These are phyloP conservation scores for Rhizoclosmatium globosum DNA, from an alignment of 192 early-diverging fungal genomes.

Conservation along the genomic window DNA sequence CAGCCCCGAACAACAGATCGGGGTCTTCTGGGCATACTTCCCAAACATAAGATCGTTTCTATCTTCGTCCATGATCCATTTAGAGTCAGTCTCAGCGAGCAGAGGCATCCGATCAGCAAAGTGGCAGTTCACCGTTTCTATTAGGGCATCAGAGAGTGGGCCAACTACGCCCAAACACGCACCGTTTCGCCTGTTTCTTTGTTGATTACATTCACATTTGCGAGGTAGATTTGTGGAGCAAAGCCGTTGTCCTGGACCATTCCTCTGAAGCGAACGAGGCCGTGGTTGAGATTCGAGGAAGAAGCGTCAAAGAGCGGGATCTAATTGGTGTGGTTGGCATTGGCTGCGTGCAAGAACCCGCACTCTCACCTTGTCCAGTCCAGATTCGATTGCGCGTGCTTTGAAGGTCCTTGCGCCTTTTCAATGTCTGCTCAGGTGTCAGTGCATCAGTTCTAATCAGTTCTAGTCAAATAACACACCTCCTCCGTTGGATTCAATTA, in stretches of 20 bases:
- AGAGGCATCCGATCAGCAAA: conserved; percentile 10
- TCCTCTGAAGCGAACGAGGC: conserved; percentile 45
- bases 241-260: conserved; percentile 56
- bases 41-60: conserved; percentile 28
- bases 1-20: conserved; percentile 14
- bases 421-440: too few relatives aligned
- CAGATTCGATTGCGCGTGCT: too few relatives aligned
- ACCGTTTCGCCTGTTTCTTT: conserved; percentile 36
- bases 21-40: conserved; percentile 24
- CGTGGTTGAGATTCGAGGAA: too few relatives aligned
- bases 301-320: too few relatives aligned
- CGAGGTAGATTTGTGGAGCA: conserved; percentile 42
- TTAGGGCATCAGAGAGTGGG: not conserved
- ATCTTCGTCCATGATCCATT: conserved; percentile 21
- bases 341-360: too few relatives aligned
- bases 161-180: not conserved
- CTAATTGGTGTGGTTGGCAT: too few relatives aligned
- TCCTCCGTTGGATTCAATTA: too few relatives aligned
- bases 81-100: not conserved
- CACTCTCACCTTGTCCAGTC: too few relatives aligned
- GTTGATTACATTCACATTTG: conserved; percentile 29
- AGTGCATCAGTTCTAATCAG: too few relatives aligned
- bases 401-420: too few relatives aligned
- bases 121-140: conserved; percentile 6
- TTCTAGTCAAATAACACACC: too few relatives aligned